Base-by-base conservation (phyloP, 805 yeast species). In the Saccharomycopsis fodiens region DNA sequence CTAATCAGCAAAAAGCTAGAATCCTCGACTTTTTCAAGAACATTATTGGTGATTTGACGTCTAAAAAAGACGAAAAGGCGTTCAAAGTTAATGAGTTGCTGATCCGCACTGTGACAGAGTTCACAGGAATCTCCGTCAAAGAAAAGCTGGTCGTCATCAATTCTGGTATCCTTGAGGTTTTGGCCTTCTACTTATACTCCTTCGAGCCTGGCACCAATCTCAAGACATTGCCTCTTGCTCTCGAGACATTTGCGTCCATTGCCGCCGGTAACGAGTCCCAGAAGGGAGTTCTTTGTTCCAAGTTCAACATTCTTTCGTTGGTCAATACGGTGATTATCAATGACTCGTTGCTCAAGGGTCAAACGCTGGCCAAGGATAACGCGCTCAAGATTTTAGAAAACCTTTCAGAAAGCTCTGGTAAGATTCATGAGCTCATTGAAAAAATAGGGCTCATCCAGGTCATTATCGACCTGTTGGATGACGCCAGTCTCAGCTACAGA, bases 271-370 rank as follows among this genome's bases (percentile, higher is more conserved):
- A 39, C 38, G 51, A 50, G 23, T 39, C 27, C 17, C 53, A 50
- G 34, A 46, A 41, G 25, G 23, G 15, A 15, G 27, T 37, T 12
- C 34, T 47, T 4, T 40, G 48, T 30, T 25, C 44, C 12, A 50
- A 50, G 34, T 46, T 41, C 38, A 52, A 46, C 20, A 20, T 50
- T n/a, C 42, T 46, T n/a, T 44, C 46, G n/a, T 42, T 46, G 29
- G 21, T 39, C 17, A 29, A 22, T n/a, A 39, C 47, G 3, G 39
- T 49, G 5, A 12, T 49, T 2, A 34, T 34, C 3, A 44, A 46
- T 13, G 31, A 35, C 12, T 38, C 21, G 12, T 45, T 43, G 23
- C 27, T 46, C 17, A 29, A 17, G 15, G 16, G 29, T 35, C 45
- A 36, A 16, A 17, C 40, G 3, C 27, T 17, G 3, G 41, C 43